phyloP scores from a whole-genome alignment of 148 eudicot genomes.

The Fagopyrum esculentum region DNA sequence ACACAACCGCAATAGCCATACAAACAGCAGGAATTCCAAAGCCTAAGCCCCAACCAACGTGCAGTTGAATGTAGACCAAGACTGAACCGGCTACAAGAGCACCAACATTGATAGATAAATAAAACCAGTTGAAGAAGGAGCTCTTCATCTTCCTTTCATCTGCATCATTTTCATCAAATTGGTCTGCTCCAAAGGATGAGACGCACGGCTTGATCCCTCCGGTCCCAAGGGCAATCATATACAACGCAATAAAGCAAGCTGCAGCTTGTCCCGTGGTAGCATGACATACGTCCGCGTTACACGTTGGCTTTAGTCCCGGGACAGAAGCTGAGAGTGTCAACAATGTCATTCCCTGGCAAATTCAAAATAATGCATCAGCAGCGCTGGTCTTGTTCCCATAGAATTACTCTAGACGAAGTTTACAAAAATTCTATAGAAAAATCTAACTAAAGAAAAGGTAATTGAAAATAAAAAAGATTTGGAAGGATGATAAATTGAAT shows the following conservation, averaged over 20 bases:
- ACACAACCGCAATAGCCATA: slow-evolving; percentile 16
- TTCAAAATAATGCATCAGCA: too few species aligned
- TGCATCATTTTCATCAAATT: slow-evolving; percentile 16
- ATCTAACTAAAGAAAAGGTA: too few species aligned
- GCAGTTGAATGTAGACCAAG: slow-evolving; percentile 12
- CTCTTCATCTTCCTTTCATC: slow-evolving; percentile 11
- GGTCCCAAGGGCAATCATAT: slow-evolving; percentile 7
- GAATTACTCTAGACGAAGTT: too few species aligned
- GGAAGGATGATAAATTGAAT: too few species aligned
- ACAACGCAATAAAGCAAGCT: slow-evolving; percentile 8
- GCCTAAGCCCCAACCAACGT: slow-evolving; percentile 16
- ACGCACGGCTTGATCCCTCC: slow-evolving; percentile 6
- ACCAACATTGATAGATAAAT: slow-evolving; percentile 17
- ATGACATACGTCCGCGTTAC: neutral
- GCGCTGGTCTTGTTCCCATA: too few species aligned
- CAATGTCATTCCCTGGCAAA: slow-evolving; percentile 14
- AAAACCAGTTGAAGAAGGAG: slow-evolving; percentile 8
- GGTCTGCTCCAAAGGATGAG: slow-evolving; percentile 16
- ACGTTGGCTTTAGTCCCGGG: slow-evolving; percentile 9
- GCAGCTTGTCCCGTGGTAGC: slow-evolving; percentile 5
- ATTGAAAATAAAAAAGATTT: too few species aligned
- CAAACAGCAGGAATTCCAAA: slow-evolving; percentile 15
- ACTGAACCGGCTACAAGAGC: slow-evolving; percentile 13
- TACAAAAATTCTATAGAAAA: too few species aligned
- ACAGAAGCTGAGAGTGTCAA: slow-evolving; percentile 17